phyloP scores from a whole-genome alignment of 108 stramenopile genomes.

The Cyclotella distinguenda region DNA sequence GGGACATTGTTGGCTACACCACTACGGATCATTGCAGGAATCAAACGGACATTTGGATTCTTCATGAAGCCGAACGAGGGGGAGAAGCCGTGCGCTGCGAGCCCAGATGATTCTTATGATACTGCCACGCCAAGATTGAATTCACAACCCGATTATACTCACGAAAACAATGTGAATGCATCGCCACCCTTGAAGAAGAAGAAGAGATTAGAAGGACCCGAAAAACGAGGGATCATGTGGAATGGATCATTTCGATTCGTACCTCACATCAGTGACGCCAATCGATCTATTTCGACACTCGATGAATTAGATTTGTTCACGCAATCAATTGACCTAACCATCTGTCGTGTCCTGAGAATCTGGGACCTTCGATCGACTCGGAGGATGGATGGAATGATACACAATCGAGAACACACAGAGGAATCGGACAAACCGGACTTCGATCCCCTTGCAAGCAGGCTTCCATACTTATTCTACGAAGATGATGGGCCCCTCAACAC shows the following conservation, averaged over 20 bases:
- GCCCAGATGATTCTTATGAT: background rate
- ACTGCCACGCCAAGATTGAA: background rate
- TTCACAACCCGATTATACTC: background rate
- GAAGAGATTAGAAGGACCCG: background rate
- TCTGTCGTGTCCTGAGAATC: conserved; percentile 44
- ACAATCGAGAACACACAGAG: background rate
- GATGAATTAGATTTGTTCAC: conserved; percentile 52
- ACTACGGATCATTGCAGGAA: conserved; percentile 2
- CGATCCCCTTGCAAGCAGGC: background rate
- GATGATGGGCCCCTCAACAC: conserved; percentile 66
- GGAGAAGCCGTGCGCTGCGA: background rate
- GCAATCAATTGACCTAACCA: conserved; percentile 20
- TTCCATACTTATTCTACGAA: conserved; percentile 23
- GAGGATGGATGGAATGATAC: conserved; percentile 25
- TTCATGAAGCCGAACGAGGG: background rate
- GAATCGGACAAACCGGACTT: background rate
- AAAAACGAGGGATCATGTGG: conserved; percentile 25
- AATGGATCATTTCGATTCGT: conserved; percentile 17
- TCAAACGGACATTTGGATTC: conserved; percentile 34
- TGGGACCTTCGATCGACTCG: conserved; percentile 55
- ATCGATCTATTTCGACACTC: conserved; percentile 37
- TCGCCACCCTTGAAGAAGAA: background rate
- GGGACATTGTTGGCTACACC: background rate
- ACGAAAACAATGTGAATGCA: background rate
- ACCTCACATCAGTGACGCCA: conserved; percentile 37